Base-by-base conservation (phyloP, 2,329 filamentous ascomycete species). In the Xylariaceae sp. region DNA sequence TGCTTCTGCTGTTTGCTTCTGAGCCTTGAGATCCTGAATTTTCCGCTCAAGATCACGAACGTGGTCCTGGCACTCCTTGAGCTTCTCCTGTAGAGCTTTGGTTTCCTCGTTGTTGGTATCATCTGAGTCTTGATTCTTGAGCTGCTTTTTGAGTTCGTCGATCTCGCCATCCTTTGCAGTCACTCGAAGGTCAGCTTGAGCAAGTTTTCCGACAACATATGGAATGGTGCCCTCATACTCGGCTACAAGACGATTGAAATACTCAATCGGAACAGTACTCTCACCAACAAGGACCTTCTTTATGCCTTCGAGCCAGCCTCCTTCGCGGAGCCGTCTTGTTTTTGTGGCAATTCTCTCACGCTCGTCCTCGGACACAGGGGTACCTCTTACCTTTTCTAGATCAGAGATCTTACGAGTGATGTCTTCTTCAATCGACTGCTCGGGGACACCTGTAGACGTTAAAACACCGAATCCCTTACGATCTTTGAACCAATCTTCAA, bases 181-280 rank as follows among this genome's bases (percentile, higher is more conserved):
- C 13, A 55, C 6, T 34, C 16, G 34, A 9, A 33, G 42, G 7
- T 45, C 34, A 18, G 44, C 45, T 0, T 28, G 16, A 0, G 49
- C 47, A 19, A 54, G 43, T 17, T 38, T 56, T 10, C 39, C 16
- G n/a, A 59, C 48, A 18, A 62, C 36, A 36, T 42, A 56, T 0
- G 36, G 16, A 36, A 63, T 55, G 3, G 33, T 45, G 0, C 16
- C 6, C 43, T 65, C 63, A 28, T 63, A 43, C 28, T 66, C 55
- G 5, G 50, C 51, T 3, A 52, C 58, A 14, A 66, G 48, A 6
- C 60, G 60, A 42, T 65, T 64, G 40, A 63, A 65, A 38, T 51
- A 54, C 5, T 54, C 55, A 2, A 64, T 60, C 3, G 62, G 60
- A 5, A 61, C 59, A 1, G 40, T 12, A 1, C 47, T 44, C 34